Evolutionary conservation across 1,284 basidiomycete species (phyloP), one percentile per base, ranked within the genome.

Genomic region (Phellopilus nigrolimitatus): DNA sequence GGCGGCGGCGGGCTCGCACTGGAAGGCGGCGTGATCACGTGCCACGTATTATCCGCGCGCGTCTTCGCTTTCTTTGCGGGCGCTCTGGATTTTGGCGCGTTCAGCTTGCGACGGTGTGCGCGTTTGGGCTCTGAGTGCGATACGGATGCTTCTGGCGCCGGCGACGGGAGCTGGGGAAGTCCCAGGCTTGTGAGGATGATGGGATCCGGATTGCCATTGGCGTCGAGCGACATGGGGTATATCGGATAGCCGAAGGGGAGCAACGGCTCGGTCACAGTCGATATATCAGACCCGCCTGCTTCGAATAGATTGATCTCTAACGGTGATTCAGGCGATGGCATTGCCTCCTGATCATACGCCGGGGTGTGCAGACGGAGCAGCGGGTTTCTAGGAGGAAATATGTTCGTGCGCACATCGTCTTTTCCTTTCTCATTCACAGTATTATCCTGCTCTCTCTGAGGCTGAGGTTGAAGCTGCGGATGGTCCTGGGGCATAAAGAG

Each of bases 201-300:
- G 7, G 25, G 42, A 30, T 44, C 15, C 12, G 42, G 42, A 10
- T 31, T 44, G n/a, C 42, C 42, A 31, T 44, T 1, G 12, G n/a
- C 42, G n/a, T 44, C 42, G 27, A 44, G 21, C 13, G 28, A 21
- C 6, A 44, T 44, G 22, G 42, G 42, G 25, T 44, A 44, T n/a
- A 31, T n/a, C 8, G 42, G 42, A 17, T 44, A 31, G 7, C 28
- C 42, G 22, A 31, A 10, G 15, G 28, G n/a, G 17, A 22, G 27
- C 8, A 17, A n/a, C n/a, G n/a, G n/a, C n/a, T n/a, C n/a, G n/a
- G n/a, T 30, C 42, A 30, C 42, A 15, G 10, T 2, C 15, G 34
- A 3, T 15, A 17, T 17, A 17, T 17, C 15, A 8, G 34, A 17
- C 10, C 7, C 34, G 8, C 13, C 34, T 37, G 10, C 12, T 13